Base-by-base conservation (phyloP, 495 filamentous ascomycete genomes). In the Neurospora pannonica region DNA sequence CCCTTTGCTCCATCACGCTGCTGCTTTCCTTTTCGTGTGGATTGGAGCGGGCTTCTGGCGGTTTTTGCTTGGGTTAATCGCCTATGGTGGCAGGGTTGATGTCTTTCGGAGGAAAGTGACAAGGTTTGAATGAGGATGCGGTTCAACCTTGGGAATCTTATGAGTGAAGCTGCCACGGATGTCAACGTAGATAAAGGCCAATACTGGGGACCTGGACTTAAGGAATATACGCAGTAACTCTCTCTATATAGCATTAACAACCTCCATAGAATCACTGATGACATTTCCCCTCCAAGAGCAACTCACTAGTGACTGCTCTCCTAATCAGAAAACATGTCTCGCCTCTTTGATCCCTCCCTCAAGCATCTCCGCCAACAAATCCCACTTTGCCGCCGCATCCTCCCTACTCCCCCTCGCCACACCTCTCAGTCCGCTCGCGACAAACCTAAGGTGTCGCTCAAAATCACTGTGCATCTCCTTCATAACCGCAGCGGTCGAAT, bases 361-460 rank as follows among this genome's bases (percentile, higher is more conserved):
- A 39, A 91, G 76, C 81, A 87, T 89, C 79, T 90, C 88, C 11
- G 87, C 89, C 76, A 91, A 73, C 24, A 85, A 81, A 78, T 90
- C 89, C 86, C 89, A 89, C 76, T 87, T 88, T 36, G 80, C 82
- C 46, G 85, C 79, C 24, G 83, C 82, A 31, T 80, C 77, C 21
- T 88, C 86, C 28, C 86, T 83, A 24, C 88, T 88, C 37, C 88
- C 89, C 77, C 89, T 83, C n/a, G 88, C 87, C 60, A 89, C 88
- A 1, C 88, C 87, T 42, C 85, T 84, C 42, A 91, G 75, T 0
- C 87, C 89, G 13, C 82, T 84, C 19, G 81, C 81, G n/a, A 90
- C 83, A 76, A 91, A 90, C 15, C 85, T 79, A 62, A 88, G 38
- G 70, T 88, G 77, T 31, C 85, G 79, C 76, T 88, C 86, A 74